Percentiles rank a stretch among this genome's conserved stretches.
Evolutionary conservation across 2,329 filamentous ascomycete genomes (phyloP).

Genomic region (Davidsoniella australis): DNA sequence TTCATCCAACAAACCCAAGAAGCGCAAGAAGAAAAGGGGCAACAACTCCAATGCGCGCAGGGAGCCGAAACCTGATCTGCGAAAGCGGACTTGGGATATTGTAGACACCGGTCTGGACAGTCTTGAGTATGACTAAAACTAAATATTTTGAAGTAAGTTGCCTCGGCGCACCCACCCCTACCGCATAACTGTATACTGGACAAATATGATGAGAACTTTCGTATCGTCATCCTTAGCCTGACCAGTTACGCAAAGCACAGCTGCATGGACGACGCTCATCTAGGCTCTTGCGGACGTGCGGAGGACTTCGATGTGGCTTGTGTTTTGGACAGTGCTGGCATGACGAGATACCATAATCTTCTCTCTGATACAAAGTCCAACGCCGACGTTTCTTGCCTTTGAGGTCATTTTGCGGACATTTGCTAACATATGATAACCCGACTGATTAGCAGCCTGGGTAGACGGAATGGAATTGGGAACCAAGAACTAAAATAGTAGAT

Average conservation of each 20-base stretch:
- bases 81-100: slow-evolving; percentile 51
- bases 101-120: slow-evolving; percentile 43
- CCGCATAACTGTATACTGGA: slow-evolving; percentile 14
- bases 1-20: slow-evolving; percentile 21
- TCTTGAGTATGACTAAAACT: slow-evolving; percentile 41
- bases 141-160: slow-evolving; percentile 14
- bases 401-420: too few species aligned
- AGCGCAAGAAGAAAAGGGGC: slow-evolving; percentile 21
- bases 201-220: slow-evolving; percentile 61
- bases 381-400: too few species aligned
- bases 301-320: slow-evolving; percentile 8
- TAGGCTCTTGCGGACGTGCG: neutral
- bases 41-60: slow-evolving; percentile 12
- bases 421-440: too few species aligned
- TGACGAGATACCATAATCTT: slow-evolving; percentile 31
- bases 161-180: neutral
- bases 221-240: slow-evolving; percentile 97
- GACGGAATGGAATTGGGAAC: too few species aligned
- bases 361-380: slow-evolving; percentile 27
- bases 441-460: too few species aligned
- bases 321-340: slow-evolving; percentile 11
- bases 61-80: slow-evolving; percentile 40
- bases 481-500: too few species aligned
- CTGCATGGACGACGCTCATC: slow-evolving; percentile 2
- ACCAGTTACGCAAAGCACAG: slow-evolving; percentile 23